Base-by-base conservation (phyloP, 2,329 filamentous ascomycete species). In the Aureobasidium lini region DNA sequence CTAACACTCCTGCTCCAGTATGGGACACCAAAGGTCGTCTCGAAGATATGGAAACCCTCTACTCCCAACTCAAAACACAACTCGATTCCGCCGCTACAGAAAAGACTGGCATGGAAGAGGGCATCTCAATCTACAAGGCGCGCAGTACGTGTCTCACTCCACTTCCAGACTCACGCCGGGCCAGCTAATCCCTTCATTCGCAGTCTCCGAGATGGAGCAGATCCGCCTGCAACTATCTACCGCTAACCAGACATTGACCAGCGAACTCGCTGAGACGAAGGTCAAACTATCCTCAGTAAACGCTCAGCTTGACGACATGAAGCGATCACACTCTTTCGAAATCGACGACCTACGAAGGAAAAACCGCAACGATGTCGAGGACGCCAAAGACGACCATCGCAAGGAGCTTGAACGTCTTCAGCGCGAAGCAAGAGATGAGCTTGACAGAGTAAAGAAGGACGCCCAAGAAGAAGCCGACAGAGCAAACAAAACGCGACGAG, bases 1-100 rank as follows among this genome's bases (percentile, higher is more conserved):
- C 91, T 85, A 87, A 89, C 80, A 75, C 82, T 64, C 80, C 77
- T 74, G 70, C 72, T 71, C 77, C 81, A 89, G 88, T 82, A 68
- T 93, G 87, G 81, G 90, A 96, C 71, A 84, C 91, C 65, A 86
- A 91, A 66, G 83, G 83, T 62, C 84, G 87, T 64, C 81, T 96
- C 65, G 85, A 86, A 63, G 82, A 85, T 61, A 86, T 96, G 75
- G 89, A 95, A 67, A 78, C 79, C 16, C 81, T 93, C 67, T 90
- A 90, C 69, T 80, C 82, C 49, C 78, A 81, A 61, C 79, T 97
- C 62, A 87, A 87, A 68, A 81, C 86, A 60, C 86, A 88, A 63
- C 84, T 96, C 69, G 84, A 84, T 61, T 81, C 81, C 34, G 85
- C 88, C 23, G 80, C 87, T 10, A 81, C 81, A 42, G 85, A 90